phyloP scores from a whole-genome alignment of 2,329 filamentous ascomycete species.

The Diaporthe aspalathi region DNA sequence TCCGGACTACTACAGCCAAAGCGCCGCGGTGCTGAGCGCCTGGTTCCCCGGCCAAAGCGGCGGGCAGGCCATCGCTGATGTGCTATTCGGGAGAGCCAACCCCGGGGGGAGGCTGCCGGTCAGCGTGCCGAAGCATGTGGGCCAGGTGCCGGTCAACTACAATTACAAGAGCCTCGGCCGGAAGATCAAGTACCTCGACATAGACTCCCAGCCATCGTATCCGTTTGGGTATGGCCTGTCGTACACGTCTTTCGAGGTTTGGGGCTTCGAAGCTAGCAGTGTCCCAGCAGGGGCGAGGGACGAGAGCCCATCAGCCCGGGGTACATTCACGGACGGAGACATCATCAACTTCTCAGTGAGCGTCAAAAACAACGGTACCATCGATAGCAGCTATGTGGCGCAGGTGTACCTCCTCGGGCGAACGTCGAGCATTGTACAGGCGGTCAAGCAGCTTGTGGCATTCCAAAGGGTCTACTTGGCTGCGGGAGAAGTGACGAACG shows the following conservation, averaged over 20 bases:
- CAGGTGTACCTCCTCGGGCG: slow-evolving; percentile 56
- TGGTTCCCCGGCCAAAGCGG: slow-evolving; percentile 52
- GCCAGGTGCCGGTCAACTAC: slow-evolving; percentile 51
- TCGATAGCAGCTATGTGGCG: slow-evolving; percentile 52
- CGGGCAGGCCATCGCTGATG: slow-evolving; percentile 51
- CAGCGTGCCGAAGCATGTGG: slow-evolving; percentile 49
- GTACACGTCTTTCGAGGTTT: slow-evolving; percentile 48
- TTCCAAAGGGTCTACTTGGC: slow-evolving; percentile 54
- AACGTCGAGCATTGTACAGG: slow-evolving; percentile 54
- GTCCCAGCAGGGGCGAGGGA: not conserved
- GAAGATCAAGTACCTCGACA: slow-evolving; percentile 47
- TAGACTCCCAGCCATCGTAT: slow-evolving; percentile 47
- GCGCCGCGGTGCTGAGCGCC: slow-evolving; percentile 53
- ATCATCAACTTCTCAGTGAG: slow-evolving; percentile 50
- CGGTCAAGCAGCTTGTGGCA: slow-evolving; percentile 56
- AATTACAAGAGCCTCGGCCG: slow-evolving; percentile 49
- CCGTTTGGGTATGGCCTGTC: slow-evolving; percentile 52
- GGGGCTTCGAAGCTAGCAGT: slow-evolving; percentile 43
- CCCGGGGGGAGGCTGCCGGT: slow-evolving; percentile 51
- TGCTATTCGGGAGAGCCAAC: slow-evolving; percentile 48
- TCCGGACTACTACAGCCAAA: slow-evolving; percentile 51
- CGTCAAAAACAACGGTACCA: slow-evolving; percentile 49
- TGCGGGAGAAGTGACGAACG: slow-evolving; percentile 46
- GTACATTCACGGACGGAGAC: slow-evolving; percentile 38
- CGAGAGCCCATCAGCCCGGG: too few species aligned